Base-by-base conservation (phyloP, 2,329 filamentous ascomycete genomes). In the Penicillium sclerotiorum region DNA sequence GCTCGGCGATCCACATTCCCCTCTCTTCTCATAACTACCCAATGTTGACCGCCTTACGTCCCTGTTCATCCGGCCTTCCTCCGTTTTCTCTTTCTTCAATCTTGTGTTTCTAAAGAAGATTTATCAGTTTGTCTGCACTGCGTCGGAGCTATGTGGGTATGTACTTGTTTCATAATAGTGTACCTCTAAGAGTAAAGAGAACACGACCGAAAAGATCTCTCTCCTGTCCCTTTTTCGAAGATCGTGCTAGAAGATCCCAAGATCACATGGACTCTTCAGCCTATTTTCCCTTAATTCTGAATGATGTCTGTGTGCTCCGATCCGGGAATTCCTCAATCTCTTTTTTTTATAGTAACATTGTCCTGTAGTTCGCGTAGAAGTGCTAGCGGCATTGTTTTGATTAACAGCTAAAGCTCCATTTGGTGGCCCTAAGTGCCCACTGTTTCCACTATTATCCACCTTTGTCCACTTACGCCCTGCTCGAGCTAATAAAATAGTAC, bases 131-230 rank as follows among this genome's bases (percentile, higher is more conserved):
- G 18, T 15, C 22, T 45, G 42, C 42, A 45, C 42, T 45, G 42
- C 42, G 42, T 33, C 33, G 42, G 42, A 43, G 40, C 39, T 15
- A 39, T 46, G 48, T 50, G 48, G 48, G 43, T 45, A 35, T 36
- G 33, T 49, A 42, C 37, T 42, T 36, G 35, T 36, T 40, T 46
- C 27, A 13, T 46, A 40, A 46, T 50, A 50, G 36, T 50, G 21
- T 50, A 6, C 22, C 32, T 4, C 20, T 37, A 40, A 45, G 39
- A 30, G 46, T 45, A 41, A 33, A 28, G 28, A 46, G 37, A 33
- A 35, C 27, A n/a, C n/a, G 37, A 25, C 37, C 21, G 8, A 25
- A 21, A 38, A n/a, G n/a, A n/a, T n/a, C n/a, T n/a, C n/a, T n/a
- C n/a, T n/a, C n/a, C n/a, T n/a, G n/a, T n/a, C n/a, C n/a, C n/a